Conservation (phyloP, 78 protist species). For the Polysphondylium violaceum region DNA sequence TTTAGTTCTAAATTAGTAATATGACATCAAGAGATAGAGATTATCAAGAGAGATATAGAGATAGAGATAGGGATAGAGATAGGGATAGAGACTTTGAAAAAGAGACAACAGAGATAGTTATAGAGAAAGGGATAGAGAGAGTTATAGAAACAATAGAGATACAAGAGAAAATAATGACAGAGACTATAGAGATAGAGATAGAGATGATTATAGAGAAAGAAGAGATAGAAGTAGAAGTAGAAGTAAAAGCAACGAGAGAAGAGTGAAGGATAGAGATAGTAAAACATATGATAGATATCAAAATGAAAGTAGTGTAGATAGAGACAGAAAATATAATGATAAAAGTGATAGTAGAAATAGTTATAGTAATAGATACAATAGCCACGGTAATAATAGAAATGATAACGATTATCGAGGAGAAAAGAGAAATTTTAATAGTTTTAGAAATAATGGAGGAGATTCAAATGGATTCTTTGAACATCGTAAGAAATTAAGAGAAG, state of each 20-base stretch:
- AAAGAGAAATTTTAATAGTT: no score
- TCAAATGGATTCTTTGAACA: not conserved
- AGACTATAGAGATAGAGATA: not conserved
- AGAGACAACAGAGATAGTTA: not conserved
- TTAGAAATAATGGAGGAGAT: not conserved
- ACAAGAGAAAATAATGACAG: not conserved
- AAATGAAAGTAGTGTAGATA: not conserved
- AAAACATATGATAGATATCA: not conserved
- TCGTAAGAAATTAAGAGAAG: constrained; percentile 26
- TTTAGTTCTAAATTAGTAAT: no score
- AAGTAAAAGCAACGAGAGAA: not conserved
- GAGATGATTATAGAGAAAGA: not conserved
- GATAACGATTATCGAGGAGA: no score
- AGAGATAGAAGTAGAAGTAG: not conserved
- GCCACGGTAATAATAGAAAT: not conserved
- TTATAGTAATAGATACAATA: constrained; percentile 5
- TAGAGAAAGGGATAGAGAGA: not conserved
- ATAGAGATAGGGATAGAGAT: not conserved
- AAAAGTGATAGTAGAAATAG: not conserved
- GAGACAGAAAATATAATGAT: not conserved
- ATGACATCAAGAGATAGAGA: constrained; percentile 17
- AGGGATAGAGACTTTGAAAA: not conserved
- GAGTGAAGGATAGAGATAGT: not conserved
- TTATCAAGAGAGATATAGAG: not conserved
- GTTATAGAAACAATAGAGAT: not conserved